A percentile compares a stretch with the other conserved stretches of the same genome.
phyloP scores from a whole-genome alignment of 2,329 filamentous ascomycete genomes.

The Bisporella sp. region DNA sequence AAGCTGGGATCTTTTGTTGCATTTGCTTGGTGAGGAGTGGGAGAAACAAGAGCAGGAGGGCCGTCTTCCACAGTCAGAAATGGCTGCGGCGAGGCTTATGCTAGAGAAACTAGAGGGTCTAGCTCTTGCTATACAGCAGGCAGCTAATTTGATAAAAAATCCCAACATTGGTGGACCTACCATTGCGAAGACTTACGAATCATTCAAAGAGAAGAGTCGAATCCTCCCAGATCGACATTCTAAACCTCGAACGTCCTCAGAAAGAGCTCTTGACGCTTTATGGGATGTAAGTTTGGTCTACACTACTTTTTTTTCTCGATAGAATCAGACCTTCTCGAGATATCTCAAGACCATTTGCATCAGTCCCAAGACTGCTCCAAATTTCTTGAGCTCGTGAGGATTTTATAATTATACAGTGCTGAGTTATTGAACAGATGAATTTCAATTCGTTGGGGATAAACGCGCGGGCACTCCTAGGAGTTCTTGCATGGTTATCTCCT shows the following conservation, averaged over 20 bases:
- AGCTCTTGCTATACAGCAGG: conserved; percentile 5
- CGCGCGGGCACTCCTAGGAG: conserved; percentile 2
- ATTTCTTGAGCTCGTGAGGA: too few species aligned
- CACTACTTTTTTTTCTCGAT: too few species aligned
- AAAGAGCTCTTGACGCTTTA: conserved; percentile 3
- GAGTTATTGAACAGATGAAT: not conserved
- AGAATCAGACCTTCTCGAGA: too few species aligned
- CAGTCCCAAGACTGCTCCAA: too few species aligned
- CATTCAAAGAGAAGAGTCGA: conserved; percentile 3
- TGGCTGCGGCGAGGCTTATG: not conserved
- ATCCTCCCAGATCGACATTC: conserved; percentile 1
- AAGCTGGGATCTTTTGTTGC: conserved; percentile 4
- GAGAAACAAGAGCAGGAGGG: not conserved
- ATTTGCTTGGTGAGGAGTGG: conserved; percentile 4
- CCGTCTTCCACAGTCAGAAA: not conserved
- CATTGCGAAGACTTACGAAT: conserved; percentile 3
- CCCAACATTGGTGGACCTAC: conserved; percentile 3
- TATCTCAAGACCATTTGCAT: too few species aligned
- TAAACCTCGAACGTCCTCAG: not conserved
- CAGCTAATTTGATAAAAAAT: conserved; percentile 4
- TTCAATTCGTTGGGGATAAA: conserved; percentile 4
- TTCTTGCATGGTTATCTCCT: conserved; percentile 4
- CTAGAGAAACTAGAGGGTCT: not conserved
- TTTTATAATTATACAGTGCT: too few species aligned
- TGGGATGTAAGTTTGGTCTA: not conserved